Evolutionary conservation across 352 stramenopile species (phyloP).

Genomic region (Pythium apleroticum): DNA sequence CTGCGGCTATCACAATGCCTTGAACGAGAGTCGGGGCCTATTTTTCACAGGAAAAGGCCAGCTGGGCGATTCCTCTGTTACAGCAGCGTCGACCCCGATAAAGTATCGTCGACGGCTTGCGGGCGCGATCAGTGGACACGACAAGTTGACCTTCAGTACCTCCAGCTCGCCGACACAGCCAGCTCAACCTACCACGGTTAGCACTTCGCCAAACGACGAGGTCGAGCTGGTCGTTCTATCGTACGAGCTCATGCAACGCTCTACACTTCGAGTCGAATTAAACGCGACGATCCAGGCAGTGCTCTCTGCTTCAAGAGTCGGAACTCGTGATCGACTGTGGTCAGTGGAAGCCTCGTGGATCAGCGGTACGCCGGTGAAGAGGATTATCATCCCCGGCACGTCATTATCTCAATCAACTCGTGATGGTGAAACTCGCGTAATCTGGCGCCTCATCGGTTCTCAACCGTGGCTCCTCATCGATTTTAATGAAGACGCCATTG

Average conservation of each 20-base stretch:
- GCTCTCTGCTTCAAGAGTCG: not conserved
- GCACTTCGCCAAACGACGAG: too few species aligned
- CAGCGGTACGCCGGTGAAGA: not conserved
- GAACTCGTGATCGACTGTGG: slow-evolving; percentile 7
- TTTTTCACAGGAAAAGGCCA: slow-evolving; percentile 12
- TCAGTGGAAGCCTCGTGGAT: slow-evolving; percentile 17
- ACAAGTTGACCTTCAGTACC: too few species aligned
- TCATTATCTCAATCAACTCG: slow-evolving; percentile 8
- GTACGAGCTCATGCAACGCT: not conserved
- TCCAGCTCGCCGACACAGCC: not conserved
- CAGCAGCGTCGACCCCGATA: not conserved
- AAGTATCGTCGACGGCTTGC: slow-evolving; percentile 11
- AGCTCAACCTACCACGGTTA: too few species aligned
- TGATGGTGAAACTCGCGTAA: slow-evolving; percentile 1
- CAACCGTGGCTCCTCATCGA: slow-evolving; percentile 5
- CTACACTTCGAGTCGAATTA: slow-evolving; percentile 9
- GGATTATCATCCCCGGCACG: slow-evolving; percentile 10
- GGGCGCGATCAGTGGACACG: not conserved
- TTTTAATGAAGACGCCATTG: slow-evolving; percentile 2
- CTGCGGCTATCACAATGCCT: slow-evolving; percentile 28
- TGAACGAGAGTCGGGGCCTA: not conserved
- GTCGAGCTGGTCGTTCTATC: not conserved
- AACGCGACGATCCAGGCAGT: slow-evolving; percentile 13
- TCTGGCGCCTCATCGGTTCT: slow-evolving; percentile 17
- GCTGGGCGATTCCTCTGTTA: slow-evolving; percentile 15